Conservation (phyloP, 2,329 filamentous ascomycete species). For the Thelonectria rubi region DNA sequence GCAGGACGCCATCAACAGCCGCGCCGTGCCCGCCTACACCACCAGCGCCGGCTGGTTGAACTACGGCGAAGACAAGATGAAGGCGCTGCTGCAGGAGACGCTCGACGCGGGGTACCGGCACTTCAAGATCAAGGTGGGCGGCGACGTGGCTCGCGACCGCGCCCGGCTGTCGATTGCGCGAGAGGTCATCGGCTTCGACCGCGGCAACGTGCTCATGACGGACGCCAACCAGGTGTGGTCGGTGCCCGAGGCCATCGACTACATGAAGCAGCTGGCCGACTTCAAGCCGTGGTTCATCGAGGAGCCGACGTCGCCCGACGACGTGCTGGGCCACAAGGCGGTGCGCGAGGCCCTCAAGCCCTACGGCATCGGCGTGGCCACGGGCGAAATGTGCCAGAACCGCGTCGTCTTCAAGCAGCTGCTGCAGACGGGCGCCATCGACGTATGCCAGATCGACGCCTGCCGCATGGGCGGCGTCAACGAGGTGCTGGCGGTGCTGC, state of each 20-base stretch:
- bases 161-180: constrained; percentile 77
- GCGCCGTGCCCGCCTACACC: constrained; percentile 89
- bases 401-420: constrained; percentile 94
- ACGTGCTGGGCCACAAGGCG: constrained; percentile 87
- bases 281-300: constrained; percentile 96
- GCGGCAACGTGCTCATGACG: constrained; percentile 87
- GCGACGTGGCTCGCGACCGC: constrained; percentile 75
- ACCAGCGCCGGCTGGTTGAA: constrained; percentile 93
- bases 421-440: constrained; percentile 80
- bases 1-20: constrained; percentile 74
- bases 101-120: constrained; percentile 80
- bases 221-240: constrained; percentile 95
- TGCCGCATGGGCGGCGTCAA: constrained; percentile 91
- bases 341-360: constrained; percentile 82
- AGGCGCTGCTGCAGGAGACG: constrained; percentile 75
- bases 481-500: constrained; percentile 87
- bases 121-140: constrained; percentile 93
- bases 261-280: constrained; percentile 83
- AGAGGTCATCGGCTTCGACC: constrained; percentile 82
- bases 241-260: constrained; percentile 85
- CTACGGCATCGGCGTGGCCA: constrained; percentile 83
- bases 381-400: constrained; percentile 96
- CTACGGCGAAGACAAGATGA: constrained; percentile 89
- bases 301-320: constrained; percentile 90
- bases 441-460: constrained; percentile 89